phyloP scores from a whole-genome alignment of 2,329 filamentous ascomycete genomes.

The Botrytis hyacinthi region DNA sequence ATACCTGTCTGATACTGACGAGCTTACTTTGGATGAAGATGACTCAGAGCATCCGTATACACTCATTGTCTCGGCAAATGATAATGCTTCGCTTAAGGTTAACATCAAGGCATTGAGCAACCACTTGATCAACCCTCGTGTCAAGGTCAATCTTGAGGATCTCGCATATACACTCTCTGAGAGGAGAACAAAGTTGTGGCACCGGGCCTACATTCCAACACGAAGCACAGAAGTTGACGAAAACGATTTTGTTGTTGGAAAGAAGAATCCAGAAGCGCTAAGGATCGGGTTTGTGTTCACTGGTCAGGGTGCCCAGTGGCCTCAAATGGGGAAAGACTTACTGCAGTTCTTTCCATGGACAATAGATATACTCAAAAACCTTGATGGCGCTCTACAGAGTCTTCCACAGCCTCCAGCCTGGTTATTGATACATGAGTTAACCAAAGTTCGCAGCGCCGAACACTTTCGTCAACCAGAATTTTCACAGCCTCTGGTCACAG shows the following conservation, averaged over 20 bases:
- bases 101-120: slow-evolving; percentile 8
- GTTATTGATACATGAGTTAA: slow-evolving; percentile 12
- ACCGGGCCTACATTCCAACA: not conserved
- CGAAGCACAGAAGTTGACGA: not conserved
- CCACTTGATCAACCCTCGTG: slow-evolving; percentile 19
- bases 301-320: slow-evolving; percentile 33
- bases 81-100: slow-evolving; percentile 14
- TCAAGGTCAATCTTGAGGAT: slow-evolving; percentile 10
- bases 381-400: not conserved
- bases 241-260: not conserved
- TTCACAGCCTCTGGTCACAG: slow-evolving; percentile 44
- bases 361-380: not conserved
- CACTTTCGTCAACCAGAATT: slow-evolving; percentile 17
- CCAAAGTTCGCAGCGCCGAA: not conserved
- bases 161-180: slow-evolving; percentile 34
- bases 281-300: slow-evolving; percentile 27
- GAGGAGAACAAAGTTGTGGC: slow-evolving; percentile 26
- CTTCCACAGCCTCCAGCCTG: slow-evolving; percentile 14
- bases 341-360: slow-evolving; percentile 9
- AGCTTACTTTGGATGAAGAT: slow-evolving; percentile 17
- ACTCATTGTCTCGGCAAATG: slow-evolving; percentile 20
- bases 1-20: not conserved
- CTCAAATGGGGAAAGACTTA: slow-evolving; percentile 29
- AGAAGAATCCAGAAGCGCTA: not conserved
- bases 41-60: not conserved